A percentile compares a stretch with the other conserved stretches of the same genome.
These are phyloP conservation scores for Calonectria montana DNA, from an alignment of 2,329 filamentous ascomycete species.

Conservation along the genomic window DNA sequence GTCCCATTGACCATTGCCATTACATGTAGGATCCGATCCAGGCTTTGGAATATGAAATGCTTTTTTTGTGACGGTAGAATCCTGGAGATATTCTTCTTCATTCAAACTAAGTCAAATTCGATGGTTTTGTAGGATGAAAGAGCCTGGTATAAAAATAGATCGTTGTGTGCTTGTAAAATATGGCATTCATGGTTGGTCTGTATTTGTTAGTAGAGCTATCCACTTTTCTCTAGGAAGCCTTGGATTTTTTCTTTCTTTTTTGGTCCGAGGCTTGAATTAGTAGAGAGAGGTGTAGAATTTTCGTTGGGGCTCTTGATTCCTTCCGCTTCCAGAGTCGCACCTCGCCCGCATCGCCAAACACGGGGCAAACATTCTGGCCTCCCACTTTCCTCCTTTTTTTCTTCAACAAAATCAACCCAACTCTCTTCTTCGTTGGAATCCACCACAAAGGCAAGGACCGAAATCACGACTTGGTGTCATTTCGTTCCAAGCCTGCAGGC, in stretches of 20 bases:
- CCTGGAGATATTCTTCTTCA: too few species aligned
- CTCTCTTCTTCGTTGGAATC: too few species aligned
- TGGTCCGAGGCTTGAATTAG: not conserved
- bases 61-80: too few species aligned
- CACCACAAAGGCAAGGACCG: not conserved
- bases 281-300: not conserved
- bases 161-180: not conserved
- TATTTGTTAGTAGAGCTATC: too few species aligned
- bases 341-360: not conserved
- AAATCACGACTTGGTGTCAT: too few species aligned
- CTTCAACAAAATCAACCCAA: not conserved
- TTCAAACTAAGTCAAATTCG: not conserved
- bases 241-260: not conserved
- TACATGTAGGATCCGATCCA: too few species aligned
- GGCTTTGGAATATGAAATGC: too few species aligned
- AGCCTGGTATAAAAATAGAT: not conserved
- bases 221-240: not conserved
- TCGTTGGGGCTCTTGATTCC: not conserved
- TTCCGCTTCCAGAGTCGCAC: slow-evolving; percentile 3
- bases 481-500: not conserved
- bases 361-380: not conserved
- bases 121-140: not conserved
- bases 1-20: not conserved
- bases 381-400: not conserved
- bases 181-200: too few species aligned